These are phyloP conservation scores for Botrytis fragariae DNA, from an alignment of 2,329 filamentous ascomycete species.

Conservation along the genomic window DNA sequence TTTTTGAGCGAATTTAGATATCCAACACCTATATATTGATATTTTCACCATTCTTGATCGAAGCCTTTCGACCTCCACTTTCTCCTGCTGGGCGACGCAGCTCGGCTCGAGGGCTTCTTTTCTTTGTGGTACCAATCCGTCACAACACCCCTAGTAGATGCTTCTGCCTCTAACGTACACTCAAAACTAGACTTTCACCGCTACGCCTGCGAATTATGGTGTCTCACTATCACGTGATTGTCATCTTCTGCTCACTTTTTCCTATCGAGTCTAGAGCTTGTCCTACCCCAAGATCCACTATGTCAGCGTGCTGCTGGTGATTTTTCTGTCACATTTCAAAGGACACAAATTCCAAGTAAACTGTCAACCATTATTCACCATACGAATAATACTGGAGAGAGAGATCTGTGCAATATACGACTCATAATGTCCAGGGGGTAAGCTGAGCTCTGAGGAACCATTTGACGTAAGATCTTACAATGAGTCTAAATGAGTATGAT, in stretches of 20 bases:
- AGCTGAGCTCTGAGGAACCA: background rate
- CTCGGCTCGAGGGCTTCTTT: background rate
- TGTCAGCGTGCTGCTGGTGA: background rate
- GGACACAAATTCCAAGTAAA: no score
- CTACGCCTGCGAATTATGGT: background rate
- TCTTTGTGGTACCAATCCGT: background rate
- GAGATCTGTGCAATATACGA: background rate
- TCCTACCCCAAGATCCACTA: background rate
- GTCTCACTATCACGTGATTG: background rate
- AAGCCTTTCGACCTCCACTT: background rate
- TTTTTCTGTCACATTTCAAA: background rate
- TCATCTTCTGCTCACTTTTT: background rate
- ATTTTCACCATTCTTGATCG: background rate
- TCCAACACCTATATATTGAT: background rate
- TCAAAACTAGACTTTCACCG: background rate
- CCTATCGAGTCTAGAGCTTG: background rate
- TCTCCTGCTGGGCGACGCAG: background rate
- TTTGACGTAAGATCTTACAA: background rate
- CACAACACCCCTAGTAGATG: background rate
- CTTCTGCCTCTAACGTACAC: background rate
- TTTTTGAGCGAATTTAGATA: constrained; percentile 40
- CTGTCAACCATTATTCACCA: no score
- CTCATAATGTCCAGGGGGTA: background rate
- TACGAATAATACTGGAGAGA: background rate
- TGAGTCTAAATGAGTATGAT: constrained; percentile 1